phyloP scores from a whole-genome alignment of 2,329 filamentous ascomycete genomes.

The Aspergillus terreus region DNA sequence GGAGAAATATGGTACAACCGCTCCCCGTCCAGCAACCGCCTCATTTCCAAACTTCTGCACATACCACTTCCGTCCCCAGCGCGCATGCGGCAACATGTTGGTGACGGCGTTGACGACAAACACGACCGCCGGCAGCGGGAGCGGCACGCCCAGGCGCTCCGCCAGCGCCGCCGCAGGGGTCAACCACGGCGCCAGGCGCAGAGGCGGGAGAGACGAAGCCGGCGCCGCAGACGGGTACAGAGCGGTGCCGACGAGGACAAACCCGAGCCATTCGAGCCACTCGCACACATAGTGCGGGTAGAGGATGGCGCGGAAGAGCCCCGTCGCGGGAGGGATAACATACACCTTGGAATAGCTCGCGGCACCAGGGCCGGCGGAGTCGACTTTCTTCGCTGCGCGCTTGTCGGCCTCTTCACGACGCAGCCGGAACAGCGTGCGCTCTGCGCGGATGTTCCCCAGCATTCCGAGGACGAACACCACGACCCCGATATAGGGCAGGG shows the following conservation, averaged over 20 bases:
- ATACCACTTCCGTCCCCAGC: conserved; percentile 83
- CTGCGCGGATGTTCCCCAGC: conserved; percentile 78
- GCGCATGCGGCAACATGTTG: conserved; percentile 85
- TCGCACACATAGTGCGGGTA: conserved; percentile 95
- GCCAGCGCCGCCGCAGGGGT: conserved; percentile 27
- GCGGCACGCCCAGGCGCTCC: conserved; percentile 41
- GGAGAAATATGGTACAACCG: conserved; percentile 60
- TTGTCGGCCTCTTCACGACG: conserved; percentile 60
- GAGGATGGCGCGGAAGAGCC: conserved; percentile 76
- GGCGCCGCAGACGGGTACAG: conserved; percentile 20
- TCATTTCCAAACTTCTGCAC: conserved; percentile 80
- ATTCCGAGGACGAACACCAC: conserved; percentile 74
- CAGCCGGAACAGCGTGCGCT: conserved; percentile 85
- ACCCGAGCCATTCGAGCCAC: conserved; percentile 94
- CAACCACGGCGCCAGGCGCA: conserved; percentile 36
- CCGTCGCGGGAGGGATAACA: conserved; percentile 73
- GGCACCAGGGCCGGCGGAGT: neutral
- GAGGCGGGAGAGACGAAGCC: conserved; percentile 9
- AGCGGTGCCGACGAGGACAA: conserved; percentile 58
- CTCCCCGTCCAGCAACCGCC: conserved; percentile 70
- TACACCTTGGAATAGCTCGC: conserved; percentile 75
- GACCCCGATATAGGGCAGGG: conserved; percentile 59
- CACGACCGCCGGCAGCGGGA: conserved; percentile 67
- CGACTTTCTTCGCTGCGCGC: conserved; percentile 47
- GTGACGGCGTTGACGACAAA: conserved; percentile 84